Conservation (phyloP, 352 stramenopile species). For the Thalassiosira sp. region DNA sequence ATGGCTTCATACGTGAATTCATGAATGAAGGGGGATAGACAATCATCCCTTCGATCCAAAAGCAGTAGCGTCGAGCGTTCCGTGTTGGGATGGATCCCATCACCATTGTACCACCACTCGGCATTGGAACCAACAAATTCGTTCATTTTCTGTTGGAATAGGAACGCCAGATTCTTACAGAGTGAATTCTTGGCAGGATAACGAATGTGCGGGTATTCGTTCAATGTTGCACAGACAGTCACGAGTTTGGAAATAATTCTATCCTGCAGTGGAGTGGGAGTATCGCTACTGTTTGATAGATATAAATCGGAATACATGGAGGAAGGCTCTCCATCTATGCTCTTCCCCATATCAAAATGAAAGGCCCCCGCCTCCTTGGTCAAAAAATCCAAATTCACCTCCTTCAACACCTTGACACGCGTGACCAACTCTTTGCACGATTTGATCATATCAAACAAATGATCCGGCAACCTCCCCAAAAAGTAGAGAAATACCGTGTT, state of each 20-base stretch:
- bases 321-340: no score
- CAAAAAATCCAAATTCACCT: conserved; percentile 97
- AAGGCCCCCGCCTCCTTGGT: conserved; percentile 92
- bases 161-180: conserved; percentile 87
- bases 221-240: conserved; percentile 94
- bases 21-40: conserved; percentile 94
- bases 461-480: conserved; percentile 85
- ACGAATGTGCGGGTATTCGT: conserved; percentile 96
- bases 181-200: conserved; percentile 86
- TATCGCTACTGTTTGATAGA: conserved; percentile 3
- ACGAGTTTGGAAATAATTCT: conserved; percentile 90
- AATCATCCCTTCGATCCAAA: conserved; percentile 92
- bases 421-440: conserved; percentile 85
- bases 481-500: conserved; percentile 93
- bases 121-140: conserved; percentile 90
- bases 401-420: conserved; percentile 86
- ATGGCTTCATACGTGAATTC: conserved; percentile 97
- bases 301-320: conserved; percentile 59
- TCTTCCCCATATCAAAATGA: conserved; percentile 88
- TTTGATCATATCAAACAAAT: conserved; percentile 87
- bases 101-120: conserved; percentile 88
- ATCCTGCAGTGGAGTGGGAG: conserved; percentile 27
- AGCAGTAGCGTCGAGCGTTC: conserved; percentile 92
- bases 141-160: conserved; percentile 95
- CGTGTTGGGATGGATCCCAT: conserved; percentile 78